Conservation (phyloP, 2,329 filamentous ascomycete species). For the Orbilia quercus region DNA sequence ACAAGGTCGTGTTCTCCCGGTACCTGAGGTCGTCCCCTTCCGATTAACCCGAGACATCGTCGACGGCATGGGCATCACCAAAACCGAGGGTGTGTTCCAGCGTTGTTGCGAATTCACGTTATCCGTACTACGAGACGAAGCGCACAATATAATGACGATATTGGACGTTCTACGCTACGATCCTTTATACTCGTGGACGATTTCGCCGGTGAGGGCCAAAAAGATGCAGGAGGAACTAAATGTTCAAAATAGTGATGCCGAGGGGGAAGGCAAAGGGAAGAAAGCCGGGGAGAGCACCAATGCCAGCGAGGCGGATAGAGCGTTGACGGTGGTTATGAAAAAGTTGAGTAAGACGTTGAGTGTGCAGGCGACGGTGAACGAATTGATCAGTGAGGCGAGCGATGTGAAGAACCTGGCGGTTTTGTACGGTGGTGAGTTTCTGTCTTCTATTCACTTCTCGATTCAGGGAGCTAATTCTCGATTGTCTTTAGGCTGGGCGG, state of each 20-base stretch:
- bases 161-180: conserved; percentile 98
- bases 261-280: conserved; percentile 63
- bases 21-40: conserved; percentile 96
- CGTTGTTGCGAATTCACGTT: conserved; percentile 99
- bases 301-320: conserved; percentile 82
- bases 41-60: conserved; percentile 92
- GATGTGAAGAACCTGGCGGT: conserved; percentile 93
- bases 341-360: conserved; percentile 95
- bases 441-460: not conserved
- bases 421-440: conserved; percentile 78
- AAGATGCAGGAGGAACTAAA: conserved; percentile 71
- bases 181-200: conserved; percentile 87
- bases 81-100: conserved; percentile 94
- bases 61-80: conserved; percentile 95
- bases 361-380: conserved; percentile 93
- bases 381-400: conserved; percentile 93
- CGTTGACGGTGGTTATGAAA: conserved; percentile 91
- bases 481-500: conserved; percentile 64
- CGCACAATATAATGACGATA: conserved; percentile 97
- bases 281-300: conserved; percentile 62
- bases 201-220: conserved; percentile 70
- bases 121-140: conserved; percentile 92
- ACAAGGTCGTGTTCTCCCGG: conserved; percentile 87
- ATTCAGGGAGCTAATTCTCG: conserved; percentile 54
- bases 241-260: conserved; percentile 57